phyloP scores from a whole-genome alignment of 2,329 filamentous ascomycete genomes.

The Pseudogymnoascus sp. region DNA sequence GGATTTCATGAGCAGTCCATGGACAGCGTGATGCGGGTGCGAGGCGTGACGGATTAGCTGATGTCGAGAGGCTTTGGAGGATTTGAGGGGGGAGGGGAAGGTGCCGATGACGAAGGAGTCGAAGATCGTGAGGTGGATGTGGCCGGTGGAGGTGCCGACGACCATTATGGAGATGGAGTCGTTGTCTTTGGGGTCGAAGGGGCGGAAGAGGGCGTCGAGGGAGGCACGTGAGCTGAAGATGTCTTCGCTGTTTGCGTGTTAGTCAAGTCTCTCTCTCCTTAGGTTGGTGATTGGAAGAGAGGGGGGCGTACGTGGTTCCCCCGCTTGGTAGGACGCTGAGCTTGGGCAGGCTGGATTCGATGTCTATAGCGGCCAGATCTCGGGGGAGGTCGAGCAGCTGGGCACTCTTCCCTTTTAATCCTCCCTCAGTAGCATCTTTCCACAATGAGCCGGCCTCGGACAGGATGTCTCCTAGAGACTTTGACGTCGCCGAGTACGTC shows the following conservation, averaged over 20 bases:
- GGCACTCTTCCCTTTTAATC: neutral
- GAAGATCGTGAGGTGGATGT: slow-evolving; percentile 73
- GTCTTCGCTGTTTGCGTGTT: slow-evolving; percentile 27
- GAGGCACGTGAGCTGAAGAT: slow-evolving; percentile 31
- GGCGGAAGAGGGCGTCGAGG: slow-evolving; percentile 31
- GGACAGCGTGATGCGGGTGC: slow-evolving; percentile 68
- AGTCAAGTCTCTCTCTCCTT: neutral
- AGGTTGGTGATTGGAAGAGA: slow-evolving; percentile 19
- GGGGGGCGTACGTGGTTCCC: slow-evolving; percentile 51
- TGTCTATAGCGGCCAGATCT: slow-evolving; percentile 67
- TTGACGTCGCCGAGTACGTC: slow-evolving; percentile 23
- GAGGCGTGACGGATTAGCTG: slow-evolving; percentile 56
- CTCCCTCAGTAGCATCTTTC: neutral
- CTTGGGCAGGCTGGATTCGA: slow-evolving; percentile 70
- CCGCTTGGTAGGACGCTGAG: slow-evolving; percentile 65
- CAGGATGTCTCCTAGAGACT: slow-evolving; percentile 9
- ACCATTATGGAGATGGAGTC: slow-evolving; percentile 76
- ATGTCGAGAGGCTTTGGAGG: slow-evolving; percentile 25
- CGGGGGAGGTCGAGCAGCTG: slow-evolving; percentile 54
- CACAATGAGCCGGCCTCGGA: slow-evolving; percentile 15
- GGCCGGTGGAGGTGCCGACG: slow-evolving; percentile 64
- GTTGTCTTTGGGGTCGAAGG: slow-evolving; percentile 52
- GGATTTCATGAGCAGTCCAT: slow-evolving; percentile 60
- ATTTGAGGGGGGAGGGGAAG: slow-evolving; percentile 46
- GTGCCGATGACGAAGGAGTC: slow-evolving; percentile 75